phyloP scores from a whole-genome alignment of 345 rosid genomes.

The Gossypium thurberi region DNA sequence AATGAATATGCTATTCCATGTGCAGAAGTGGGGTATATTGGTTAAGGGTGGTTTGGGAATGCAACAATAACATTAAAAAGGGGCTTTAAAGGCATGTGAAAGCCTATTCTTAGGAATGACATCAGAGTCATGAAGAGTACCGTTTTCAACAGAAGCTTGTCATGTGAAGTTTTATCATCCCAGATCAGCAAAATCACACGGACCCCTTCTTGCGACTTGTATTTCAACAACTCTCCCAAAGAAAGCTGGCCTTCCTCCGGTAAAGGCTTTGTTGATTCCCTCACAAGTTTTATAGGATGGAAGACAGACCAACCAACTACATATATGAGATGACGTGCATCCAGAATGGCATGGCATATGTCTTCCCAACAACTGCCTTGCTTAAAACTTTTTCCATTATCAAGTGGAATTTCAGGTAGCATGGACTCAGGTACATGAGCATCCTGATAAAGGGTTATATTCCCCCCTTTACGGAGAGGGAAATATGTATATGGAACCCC shows the following conservation, averaged over 20 bases:
- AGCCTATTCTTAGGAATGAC: not conserved
- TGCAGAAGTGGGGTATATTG: not conserved
- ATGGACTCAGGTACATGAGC: conserved; percentile 48
- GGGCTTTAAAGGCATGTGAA: not conserved
- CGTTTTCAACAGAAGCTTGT: conserved; percentile 51
- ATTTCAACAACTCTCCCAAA: conserved; percentile 55
- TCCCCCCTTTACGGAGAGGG: conserved; percentile 54
- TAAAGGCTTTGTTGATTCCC: conserved; percentile 52
- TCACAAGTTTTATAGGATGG: conserved; percentile 51
- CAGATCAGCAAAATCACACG: conserved; percentile 53
- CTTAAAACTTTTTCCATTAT: conserved; percentile 40
- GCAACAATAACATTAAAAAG: not conserved
- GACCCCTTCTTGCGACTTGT: conserved; percentile 70
- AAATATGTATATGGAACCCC: conserved; percentile 62
- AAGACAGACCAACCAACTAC: conserved; percentile 60
- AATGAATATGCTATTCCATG: not conserved
- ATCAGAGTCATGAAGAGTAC: conserved; percentile 19
- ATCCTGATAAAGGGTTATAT: conserved; percentile 60
- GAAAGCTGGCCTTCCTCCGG: conserved; percentile 52
- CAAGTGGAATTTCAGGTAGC: conserved; percentile 54
- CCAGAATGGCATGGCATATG: conserved; percentile 61
- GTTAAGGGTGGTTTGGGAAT: not conserved
- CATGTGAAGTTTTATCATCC: conserved; percentile 78
- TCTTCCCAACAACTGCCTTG: conserved; percentile 68
- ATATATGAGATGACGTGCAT: conserved; percentile 58